phyloP scores from a whole-genome alignment of 2,329 filamentous ascomycete genomes.

The Fusarium pseudocircinatum region DNA sequence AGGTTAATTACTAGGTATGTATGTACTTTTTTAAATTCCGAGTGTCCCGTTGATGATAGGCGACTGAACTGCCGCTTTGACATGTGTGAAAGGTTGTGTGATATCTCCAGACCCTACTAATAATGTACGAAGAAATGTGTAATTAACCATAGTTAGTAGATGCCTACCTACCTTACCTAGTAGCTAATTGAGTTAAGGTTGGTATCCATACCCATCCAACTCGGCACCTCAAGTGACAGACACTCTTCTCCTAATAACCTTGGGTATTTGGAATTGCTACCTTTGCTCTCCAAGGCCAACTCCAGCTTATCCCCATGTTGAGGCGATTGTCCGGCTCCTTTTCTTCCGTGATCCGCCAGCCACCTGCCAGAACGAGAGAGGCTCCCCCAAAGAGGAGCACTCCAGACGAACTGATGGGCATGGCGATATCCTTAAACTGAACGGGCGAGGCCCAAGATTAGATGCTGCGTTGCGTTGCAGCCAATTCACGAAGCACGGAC shows the following conservation, averaged over 20 bases:
- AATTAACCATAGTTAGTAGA: not conserved
- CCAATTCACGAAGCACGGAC: slow-evolving; percentile 1
- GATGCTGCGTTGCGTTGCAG: slow-evolving; percentile 2
- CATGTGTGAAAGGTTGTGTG: not conserved
- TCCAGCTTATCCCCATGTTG: not conserved
- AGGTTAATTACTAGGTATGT: not conserved
- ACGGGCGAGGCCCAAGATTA: not conserved
- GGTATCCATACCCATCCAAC: not conserved
- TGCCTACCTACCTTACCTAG: not conserved
- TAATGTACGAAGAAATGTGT: not conserved
- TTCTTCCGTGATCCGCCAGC: not conserved
- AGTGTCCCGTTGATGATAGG: not conserved
- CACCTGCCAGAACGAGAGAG: slow-evolving; percentile 27
- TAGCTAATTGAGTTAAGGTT: not conserved
- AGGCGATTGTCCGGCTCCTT: slow-evolving; percentile 6
- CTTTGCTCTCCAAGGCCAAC: not conserved
- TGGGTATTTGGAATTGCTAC: slow-evolving; percentile 2
- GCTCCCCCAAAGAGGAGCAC: not conserved
- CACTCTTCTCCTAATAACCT: not conserved
- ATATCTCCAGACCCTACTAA: not conserved
- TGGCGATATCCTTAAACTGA: not conserved
- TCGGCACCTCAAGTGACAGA: not conserved
- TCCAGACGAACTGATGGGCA: not conserved
- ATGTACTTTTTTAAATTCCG: not conserved
- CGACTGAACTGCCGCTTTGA: not conserved